Conservation (phyloP, 169 alveolate species). For the Amoebophrya sp. region DNA sequence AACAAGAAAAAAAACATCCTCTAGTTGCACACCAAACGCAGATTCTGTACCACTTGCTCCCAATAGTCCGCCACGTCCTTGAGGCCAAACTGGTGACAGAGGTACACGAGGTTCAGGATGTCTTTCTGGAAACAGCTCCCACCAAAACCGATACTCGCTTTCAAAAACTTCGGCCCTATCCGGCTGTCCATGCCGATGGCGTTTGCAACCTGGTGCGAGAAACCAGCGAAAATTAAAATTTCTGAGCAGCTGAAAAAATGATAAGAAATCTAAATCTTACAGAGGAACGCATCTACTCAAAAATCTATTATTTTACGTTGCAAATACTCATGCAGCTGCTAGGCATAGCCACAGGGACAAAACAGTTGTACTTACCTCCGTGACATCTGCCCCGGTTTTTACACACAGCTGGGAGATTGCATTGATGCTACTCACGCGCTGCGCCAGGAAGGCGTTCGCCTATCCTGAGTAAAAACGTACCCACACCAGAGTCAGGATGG, state of each 20-base stretch:
- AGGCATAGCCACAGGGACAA: no score
- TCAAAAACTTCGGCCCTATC: slow-evolving; percentile 72
- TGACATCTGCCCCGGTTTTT: slow-evolving; percentile 72
- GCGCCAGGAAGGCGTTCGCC: slow-evolving; percentile 81
- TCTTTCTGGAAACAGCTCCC: slow-evolving; percentile 87
- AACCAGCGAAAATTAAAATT: not conserved
- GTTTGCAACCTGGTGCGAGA: slow-evolving; percentile 39
- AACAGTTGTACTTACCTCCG: slow-evolving; percentile 55
- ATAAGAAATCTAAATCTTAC: no score
- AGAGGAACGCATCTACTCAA: no score
- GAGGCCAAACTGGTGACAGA: slow-evolving; percentile 62
- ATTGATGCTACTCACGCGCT: slow-evolving; percentile 76
- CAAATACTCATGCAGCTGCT: no score
- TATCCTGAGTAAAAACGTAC: no score
- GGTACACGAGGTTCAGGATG: slow-evolving; percentile 62
- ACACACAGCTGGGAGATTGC: slow-evolving; percentile 71
- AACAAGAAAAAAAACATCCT: not conserved
- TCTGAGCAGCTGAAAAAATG: no score
- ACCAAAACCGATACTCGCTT: slow-evolving; percentile 81
- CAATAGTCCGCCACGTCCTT: slow-evolving; percentile 64
- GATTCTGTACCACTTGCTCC: slow-evolving; percentile 35
- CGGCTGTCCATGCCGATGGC: slow-evolving; percentile 67
- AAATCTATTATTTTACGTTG: no score
- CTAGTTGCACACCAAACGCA: no score
- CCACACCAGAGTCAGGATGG: no score